These are phyloP conservation scores for Trichoderma aggressivum DNA, from an alignment of 2,329 filamentous ascomycete species.

Conservation along the genomic window DNA sequence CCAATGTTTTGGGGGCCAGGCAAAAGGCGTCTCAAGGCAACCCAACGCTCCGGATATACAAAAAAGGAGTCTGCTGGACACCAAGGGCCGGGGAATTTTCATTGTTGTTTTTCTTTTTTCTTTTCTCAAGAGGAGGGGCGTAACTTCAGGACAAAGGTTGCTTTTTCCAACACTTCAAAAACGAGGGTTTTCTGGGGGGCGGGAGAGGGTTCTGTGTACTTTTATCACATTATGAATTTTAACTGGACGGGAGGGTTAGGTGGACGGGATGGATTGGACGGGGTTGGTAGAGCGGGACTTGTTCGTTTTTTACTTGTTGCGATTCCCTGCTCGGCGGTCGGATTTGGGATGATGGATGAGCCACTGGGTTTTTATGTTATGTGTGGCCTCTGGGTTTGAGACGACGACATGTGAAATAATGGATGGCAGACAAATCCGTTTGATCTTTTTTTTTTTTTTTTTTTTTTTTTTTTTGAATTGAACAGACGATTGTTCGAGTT, in stretches of 20 bases:
- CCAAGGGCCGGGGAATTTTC: neutral
- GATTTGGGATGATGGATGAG: neutral
- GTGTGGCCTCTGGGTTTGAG: slow-evolving; percentile 14
- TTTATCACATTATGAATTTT: slow-evolving; percentile 19
- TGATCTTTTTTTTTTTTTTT: neutral
- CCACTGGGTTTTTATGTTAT: neutral
- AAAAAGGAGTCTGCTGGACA: slow-evolving; percentile 12
- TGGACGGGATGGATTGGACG: neutral
- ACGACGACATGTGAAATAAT: slow-evolving; percentile 20
- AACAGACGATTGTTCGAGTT: neutral
- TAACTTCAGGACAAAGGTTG: slow-evolving; percentile 7
- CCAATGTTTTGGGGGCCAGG: neutral
- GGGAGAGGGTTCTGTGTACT: slow-evolving; percentile 16
- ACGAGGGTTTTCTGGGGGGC: neutral
- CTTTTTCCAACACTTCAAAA: slow-evolving; percentile 3
- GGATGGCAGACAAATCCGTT: slow-evolving; percentile 8
- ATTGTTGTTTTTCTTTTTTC: neutral
- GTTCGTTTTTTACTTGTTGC: neutral
- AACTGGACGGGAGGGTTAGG: neutral
- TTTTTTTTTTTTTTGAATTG: neutral
- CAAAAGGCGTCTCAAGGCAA: neutral
- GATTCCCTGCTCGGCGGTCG: neutral
- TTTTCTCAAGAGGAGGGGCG: slow-evolving; percentile 10
- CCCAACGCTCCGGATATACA: slow-evolving; percentile 5
- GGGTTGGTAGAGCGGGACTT: neutral